Evolutionary conservation across 1,284 basidiomycete species (phyloP), one percentile per base, ranked within the genome.

Genomic region (Leccinum huronense): DNA sequence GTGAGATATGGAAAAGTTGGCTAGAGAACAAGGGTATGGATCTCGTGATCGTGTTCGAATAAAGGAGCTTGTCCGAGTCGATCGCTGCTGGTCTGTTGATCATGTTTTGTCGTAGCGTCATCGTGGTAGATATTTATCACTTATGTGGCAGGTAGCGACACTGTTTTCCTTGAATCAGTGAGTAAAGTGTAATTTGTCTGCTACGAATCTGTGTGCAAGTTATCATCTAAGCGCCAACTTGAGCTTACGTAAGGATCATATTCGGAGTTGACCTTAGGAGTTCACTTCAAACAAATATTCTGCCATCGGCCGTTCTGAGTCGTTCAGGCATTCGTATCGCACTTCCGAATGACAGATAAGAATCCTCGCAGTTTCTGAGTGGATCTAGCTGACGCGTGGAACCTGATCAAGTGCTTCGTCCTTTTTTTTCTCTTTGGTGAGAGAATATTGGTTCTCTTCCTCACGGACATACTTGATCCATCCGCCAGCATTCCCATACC

Each of bases 1-100:
- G 64, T 4, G 64, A 66, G 23, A 73, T 79, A 65, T 80, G 80
- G 79, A 67, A 65, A 51, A 57, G 55, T 30, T 81, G 78, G 78
- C 68, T 79, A 5, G 67, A 72, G 14, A 71, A 61, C 51, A 76
- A 70, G 57, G 67, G 60, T 9, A 27, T 56, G 57, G 72, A 71
- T 63, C 19, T 75, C 5, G 69, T 66, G 23, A 60, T 74, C 53
- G 64, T 73, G 53, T 75, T 72, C 31, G 67, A 74, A 53, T 69
- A 72, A 58, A 1, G 14, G 16, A 19, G 23, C 13, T 36, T 34
- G 23, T 38, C 11, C n/a, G n/a, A n/a, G n/a, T n/a, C n/a, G n/a
- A 31, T 56, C 14, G 31, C 30, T 48, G 45, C n/a, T 48, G 10
- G 45, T 48, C n/a, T 31, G 30, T n/a, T 54, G 53, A 31, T 54